phyloP scores from a whole-genome alignment of 2,329 filamentous ascomycete species.

The Cladorrhinum sp. region DNA sequence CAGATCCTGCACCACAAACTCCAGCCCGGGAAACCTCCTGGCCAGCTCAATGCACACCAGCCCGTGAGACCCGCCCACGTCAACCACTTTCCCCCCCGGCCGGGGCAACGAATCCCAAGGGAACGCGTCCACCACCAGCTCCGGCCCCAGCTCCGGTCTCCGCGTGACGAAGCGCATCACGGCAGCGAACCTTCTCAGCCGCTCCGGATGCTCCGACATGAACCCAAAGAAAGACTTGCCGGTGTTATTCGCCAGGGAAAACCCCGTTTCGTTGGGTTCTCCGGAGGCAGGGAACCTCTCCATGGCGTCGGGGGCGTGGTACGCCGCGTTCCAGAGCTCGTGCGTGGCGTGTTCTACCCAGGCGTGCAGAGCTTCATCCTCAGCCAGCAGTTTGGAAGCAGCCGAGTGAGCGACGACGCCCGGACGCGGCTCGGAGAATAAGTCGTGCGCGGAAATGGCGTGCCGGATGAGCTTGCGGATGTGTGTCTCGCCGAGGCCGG shows the following conservation, averaged over 20 bases:
- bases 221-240: not conserved
- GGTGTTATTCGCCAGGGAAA: not conserved
- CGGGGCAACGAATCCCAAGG: not conserved
- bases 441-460: too few relatives aligned
- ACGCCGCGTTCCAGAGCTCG: not conserved
- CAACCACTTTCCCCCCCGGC: slow-evolving; percentile 15
- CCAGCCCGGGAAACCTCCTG: slow-evolving; percentile 19
- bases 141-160: too few relatives aligned
- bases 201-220: not conserved
- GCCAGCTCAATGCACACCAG: slow-evolving; percentile 25
- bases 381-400: not conserved
- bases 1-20: slow-evolving; percentile 28
- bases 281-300: not conserved
- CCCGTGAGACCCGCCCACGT: slow-evolving; percentile 26
- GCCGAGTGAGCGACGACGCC: not conserved
- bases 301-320: not conserved
- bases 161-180: not conserved
- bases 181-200: not conserved
- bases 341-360: not conserved
- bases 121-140: not conserved
- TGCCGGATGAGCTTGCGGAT: too few relatives aligned
- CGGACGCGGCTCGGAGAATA: not conserved
- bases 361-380: not conserved
- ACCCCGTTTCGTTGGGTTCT: not conserved
- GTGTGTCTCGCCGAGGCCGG: too few relatives aligned